Evolutionary conservation across 1,284 basidiomycete species (phyloP).

Genomic region (Trichosporon sp.): DNA sequence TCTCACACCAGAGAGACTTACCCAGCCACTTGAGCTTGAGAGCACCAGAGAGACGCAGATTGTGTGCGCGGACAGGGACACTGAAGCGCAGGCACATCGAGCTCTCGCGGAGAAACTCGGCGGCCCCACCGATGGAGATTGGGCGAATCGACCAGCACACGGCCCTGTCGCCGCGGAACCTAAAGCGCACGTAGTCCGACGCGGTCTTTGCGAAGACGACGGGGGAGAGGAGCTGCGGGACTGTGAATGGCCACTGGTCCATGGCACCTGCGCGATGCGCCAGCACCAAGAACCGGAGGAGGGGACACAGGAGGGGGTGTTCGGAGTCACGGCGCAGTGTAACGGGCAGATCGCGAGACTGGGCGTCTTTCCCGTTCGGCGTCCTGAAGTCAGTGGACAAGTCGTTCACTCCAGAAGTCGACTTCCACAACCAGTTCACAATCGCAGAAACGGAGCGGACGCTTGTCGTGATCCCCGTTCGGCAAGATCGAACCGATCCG

Average conservation of each 20-base stretch:
- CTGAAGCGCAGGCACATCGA: neutral
- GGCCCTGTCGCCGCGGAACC: neutral
- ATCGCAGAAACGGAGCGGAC: too few relatives aligned
- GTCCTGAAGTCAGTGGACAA: neutral
- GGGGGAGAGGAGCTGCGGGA: neutral
- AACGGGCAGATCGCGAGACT: neutral
- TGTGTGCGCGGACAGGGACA: too few relatives aligned
- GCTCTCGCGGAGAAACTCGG: neutral
- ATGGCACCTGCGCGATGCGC: neutral
- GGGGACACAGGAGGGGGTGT: neutral
- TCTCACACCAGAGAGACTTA: neutral
- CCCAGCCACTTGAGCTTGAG: conserved; percentile 7
- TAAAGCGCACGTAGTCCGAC: neutral
- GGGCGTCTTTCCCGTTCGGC: neutral
- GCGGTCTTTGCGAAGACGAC: neutral
- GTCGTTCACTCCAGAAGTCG: neutral
- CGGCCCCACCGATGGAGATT: too few relatives aligned
- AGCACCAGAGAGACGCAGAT: too few relatives aligned
- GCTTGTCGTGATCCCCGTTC: too few relatives aligned
- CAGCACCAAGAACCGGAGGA: neutral
- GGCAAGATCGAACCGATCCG: too few relatives aligned
- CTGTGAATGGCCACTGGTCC: neutral
- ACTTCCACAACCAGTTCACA: neutral
- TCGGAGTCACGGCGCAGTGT: neutral
- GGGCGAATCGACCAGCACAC: neutral